These are phyloP conservation scores for Coemansia sp. DNA, from an alignment of 192 early-diverging fungal genomes.

Conservation along the genomic window DNA sequence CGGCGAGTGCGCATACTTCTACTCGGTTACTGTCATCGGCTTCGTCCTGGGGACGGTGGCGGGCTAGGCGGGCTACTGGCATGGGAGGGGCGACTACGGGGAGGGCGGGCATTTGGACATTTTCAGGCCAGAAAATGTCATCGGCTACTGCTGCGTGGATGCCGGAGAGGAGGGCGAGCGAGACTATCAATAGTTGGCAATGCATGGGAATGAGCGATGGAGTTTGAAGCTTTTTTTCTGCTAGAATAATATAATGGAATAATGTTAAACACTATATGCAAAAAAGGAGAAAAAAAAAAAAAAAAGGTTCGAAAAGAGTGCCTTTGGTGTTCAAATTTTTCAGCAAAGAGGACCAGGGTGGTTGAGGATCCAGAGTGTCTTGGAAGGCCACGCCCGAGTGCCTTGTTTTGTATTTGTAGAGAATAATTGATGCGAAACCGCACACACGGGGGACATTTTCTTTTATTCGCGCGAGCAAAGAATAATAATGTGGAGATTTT, in stretches of 20 bases:
- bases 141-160: background rate
- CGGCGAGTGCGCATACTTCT: constrained; percentile 31
- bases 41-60: constrained; percentile 1
- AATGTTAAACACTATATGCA: background rate
- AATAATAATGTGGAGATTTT: background rate
- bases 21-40: background rate
- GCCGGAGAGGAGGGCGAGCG: background rate
- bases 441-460: background rate
- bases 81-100: background rate
- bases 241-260: background rate
- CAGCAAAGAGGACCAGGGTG: too few species aligned
- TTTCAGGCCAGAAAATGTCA: background rate
- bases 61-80: background rate
- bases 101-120: background rate
- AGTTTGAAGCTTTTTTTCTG: background rate
- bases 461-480: background rate
- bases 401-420: background rate
- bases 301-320: too few species aligned
- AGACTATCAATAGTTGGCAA: background rate
- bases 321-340: too few species aligned
- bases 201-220: background rate
- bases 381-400: background rate
- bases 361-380: background rate
- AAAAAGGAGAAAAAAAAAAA: background rate
- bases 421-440: background rate